Conservation (phyloP, 1,284 basidiomycete genomes). For the Boletus subluridellus region DNA sequence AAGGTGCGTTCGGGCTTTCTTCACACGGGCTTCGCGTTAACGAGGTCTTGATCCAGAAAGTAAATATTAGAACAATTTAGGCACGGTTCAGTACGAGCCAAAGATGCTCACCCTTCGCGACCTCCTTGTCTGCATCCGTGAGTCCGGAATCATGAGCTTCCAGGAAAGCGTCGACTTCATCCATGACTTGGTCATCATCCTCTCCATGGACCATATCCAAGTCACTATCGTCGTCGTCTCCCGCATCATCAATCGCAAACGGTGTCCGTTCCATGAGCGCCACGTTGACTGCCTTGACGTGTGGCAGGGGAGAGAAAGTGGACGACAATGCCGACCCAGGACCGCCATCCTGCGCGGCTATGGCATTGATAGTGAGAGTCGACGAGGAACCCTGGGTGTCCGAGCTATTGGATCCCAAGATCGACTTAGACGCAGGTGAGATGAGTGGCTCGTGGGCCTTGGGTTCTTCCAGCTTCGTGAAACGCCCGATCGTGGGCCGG, state of each 20-base stretch:
- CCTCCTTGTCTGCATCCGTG: slow-evolving; percentile 78
- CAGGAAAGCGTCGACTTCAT: slow-evolving; percentile 91
- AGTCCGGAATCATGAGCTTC: slow-evolving; percentile 87
- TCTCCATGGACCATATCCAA: slow-evolving; percentile 63
- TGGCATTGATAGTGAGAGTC: slow-evolving; percentile 38
- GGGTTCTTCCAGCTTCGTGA: slow-evolving; percentile 78
- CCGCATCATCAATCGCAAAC: slow-evolving; percentile 91
- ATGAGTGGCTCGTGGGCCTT: slow-evolving; percentile 85
- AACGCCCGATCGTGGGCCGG: slow-evolving; percentile 81
- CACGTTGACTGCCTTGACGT: slow-evolving; percentile 76
- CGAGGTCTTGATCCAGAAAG: slow-evolving; percentile 45
- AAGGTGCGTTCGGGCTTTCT: not conserved
- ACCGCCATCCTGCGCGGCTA: slow-evolving; percentile 25
- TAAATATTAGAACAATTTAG: slow-evolving; percentile 1
- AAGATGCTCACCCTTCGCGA: slow-evolving; percentile 62
- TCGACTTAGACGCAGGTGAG: slow-evolving; percentile 59
- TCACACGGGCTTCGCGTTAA: slow-evolving; percentile 59
- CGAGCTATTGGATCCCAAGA: slow-evolving; percentile 22
- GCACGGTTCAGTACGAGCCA: not conserved
- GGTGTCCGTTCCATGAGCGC: slow-evolving; percentile 86
- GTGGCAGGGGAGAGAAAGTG: slow-evolving; percentile 53
- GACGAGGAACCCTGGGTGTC: slow-evolving; percentile 39
- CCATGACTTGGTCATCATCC: slow-evolving; percentile 78
- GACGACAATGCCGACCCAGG: slow-evolving; percentile 33
- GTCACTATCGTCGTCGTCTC: slow-evolving; percentile 63